Evolutionary conservation across 1,284 basidiomycete genomes (phyloP).

Genomic region (Neotropicomus parvogracilis): DNA sequence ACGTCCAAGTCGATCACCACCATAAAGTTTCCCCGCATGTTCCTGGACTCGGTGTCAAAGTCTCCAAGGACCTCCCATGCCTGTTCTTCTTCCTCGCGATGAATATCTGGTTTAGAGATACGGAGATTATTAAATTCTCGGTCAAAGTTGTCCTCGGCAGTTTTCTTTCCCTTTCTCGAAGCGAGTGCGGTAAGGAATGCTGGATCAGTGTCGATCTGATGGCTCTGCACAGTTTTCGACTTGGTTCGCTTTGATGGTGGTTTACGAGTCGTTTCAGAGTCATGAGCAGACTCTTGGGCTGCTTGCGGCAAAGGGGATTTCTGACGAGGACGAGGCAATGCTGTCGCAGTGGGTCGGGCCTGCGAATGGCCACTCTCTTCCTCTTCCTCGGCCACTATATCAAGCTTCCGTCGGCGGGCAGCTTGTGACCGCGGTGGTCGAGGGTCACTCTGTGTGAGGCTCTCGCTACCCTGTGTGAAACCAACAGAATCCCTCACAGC

Average conservation of each 20-base stretch:
- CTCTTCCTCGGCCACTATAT: conserved; percentile 49
- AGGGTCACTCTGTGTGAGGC: conserved; percentile 37
- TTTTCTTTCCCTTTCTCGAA: conserved; percentile 69
- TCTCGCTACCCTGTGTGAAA: conserved; percentile 19
- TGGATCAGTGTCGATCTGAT: conserved; percentile 52
- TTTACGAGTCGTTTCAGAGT: neutral
- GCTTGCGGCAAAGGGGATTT: conserved; percentile 1
- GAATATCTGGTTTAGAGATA: conserved; percentile 66
- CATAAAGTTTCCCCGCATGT: conserved; percentile 81
- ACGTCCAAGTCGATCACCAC: conserved; percentile 72
- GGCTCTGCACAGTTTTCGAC: conserved; percentile 9
- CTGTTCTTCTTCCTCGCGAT: conserved; percentile 39
- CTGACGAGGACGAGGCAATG: neutral
- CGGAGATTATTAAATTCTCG: conserved; percentile 80
- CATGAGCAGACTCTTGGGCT: neutral
- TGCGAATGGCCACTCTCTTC: conserved; percentile 38
- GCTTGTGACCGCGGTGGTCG: conserved; percentile 14
- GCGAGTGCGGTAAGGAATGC: conserved; percentile 71
- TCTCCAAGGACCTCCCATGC: conserved; percentile 68
- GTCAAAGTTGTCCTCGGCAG: conserved; percentile 71
- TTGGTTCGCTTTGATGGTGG: conserved; percentile 10
- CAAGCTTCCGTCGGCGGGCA: conserved; percentile 28
- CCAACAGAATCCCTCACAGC: conserved; percentile 10
- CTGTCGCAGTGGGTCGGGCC: conserved; percentile 1
- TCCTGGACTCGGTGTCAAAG: conserved; percentile 60